These are phyloP conservation scores for Aspergillus sclerotialis DNA, from an alignment of 2,329 filamentous ascomycete species.

Conservation along the genomic window DNA sequence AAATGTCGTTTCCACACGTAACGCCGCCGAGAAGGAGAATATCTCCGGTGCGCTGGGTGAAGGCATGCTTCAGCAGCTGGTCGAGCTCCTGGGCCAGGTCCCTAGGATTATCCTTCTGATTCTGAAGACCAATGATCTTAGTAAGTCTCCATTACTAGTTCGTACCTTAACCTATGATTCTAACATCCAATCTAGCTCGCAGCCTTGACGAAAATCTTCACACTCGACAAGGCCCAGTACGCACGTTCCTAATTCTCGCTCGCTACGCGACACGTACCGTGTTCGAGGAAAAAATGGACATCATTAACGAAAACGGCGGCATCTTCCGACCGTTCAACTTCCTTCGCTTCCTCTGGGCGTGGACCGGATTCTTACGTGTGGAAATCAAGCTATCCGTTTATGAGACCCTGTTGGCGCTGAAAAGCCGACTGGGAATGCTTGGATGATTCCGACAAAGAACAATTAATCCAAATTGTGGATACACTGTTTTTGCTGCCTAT, in stretches of 20 bases:
- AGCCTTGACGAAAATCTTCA: constrained; percentile 77
- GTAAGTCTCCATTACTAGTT: constrained; percentile 30
- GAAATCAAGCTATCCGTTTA: constrained; percentile 54
- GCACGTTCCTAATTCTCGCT: constrained; percentile 59
- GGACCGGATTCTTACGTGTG: constrained; percentile 48
- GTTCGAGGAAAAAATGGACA: constrained; percentile 54
- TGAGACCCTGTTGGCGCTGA: constrained; percentile 48
- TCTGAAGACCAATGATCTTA: constrained; percentile 95
- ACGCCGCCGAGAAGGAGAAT: constrained; percentile 71
- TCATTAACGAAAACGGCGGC: constrained; percentile 41
- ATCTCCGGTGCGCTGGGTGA: constrained; percentile 80
- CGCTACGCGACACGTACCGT: constrained; percentile 57
- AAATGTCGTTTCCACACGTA: constrained; percentile 52
- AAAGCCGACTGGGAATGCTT: constrained; percentile 43
- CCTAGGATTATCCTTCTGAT: constrained; percentile 90
- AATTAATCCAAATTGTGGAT: constrained; percentile 1
- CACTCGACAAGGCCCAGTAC: constrained; percentile 51
- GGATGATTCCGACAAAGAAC: constrained; percentile 6
- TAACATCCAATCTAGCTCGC: constrained; percentile 46
- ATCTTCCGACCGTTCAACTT: constrained; percentile 48
- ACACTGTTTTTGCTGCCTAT: neutral
- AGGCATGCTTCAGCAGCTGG: constrained; percentile 79
- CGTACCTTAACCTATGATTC: constrained; percentile 3
- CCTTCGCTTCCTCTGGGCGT: constrained; percentile 44
- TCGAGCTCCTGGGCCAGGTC: constrained; percentile 80